phyloP scores from a whole-genome alignment of 768 basidiomycete genomes.

The Gyrodon lividus region DNA sequence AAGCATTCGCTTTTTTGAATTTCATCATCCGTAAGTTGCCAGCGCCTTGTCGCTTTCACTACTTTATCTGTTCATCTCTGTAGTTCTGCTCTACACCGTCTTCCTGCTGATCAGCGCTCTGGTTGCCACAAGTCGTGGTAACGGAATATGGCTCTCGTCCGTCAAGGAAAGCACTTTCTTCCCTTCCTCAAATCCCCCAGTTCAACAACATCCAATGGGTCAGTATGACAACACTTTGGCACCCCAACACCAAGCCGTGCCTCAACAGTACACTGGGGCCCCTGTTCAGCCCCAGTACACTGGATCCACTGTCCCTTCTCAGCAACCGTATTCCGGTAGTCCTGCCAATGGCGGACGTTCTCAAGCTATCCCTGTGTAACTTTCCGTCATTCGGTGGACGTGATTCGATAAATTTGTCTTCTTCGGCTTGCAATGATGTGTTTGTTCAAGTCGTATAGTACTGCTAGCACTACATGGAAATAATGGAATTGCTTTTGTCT shows the following conservation, averaged over 20 bases:
- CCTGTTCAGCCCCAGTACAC: slow-evolving; percentile 8
- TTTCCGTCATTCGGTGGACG: background rate
- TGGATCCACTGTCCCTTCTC: background rate
- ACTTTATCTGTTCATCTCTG: background rate
- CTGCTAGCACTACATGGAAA: no score
- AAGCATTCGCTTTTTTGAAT: slow-evolving; percentile 37
- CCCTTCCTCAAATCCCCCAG: slow-evolving; percentile 7
- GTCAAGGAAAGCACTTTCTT: slow-evolving; percentile 31
- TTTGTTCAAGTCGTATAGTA: background rate
- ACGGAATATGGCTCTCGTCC: slow-evolving; percentile 31
- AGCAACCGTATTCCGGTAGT: background rate
- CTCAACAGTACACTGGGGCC: slow-evolving; percentile 4
- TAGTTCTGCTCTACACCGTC: slow-evolving; percentile 35
- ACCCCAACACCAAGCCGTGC: background rate
- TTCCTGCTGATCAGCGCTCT: slow-evolving; percentile 25
- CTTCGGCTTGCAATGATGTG: background rate
- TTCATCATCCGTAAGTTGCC: slow-evolving; percentile 33
- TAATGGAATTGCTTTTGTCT: slow-evolving; percentile 2
- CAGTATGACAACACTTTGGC: slow-evolving; percentile 11
- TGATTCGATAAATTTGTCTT: background rate
- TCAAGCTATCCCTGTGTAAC: background rate
- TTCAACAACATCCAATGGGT: slow-evolving; percentile 16
- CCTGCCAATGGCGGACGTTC: background rate
- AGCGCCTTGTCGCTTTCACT: background rate
- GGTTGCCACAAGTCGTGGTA: slow-evolving; percentile 28